These are phyloP conservation scores for Trichoderma gracile DNA, from an alignment of 2,329 filamentous ascomycete genomes.

Conservation along the genomic window DNA sequence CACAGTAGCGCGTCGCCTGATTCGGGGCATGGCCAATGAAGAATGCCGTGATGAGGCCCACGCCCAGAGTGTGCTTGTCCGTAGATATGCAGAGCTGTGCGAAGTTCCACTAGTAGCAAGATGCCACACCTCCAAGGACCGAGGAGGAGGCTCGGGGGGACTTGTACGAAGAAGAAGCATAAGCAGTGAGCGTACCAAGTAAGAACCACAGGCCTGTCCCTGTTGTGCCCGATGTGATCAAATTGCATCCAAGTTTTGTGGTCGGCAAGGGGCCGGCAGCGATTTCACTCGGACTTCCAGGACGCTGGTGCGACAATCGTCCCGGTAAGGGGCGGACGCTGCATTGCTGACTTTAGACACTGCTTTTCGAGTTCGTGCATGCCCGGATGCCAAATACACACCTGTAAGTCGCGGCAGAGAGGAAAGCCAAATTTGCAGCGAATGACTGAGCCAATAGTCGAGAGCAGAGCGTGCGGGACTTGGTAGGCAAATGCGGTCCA, in stretches of 20 bases:
- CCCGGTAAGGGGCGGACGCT: background rate
- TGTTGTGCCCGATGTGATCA: background rate
- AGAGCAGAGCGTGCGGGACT: background rate
- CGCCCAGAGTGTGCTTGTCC: background rate
- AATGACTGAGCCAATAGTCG: background rate
- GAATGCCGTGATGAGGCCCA: background rate
- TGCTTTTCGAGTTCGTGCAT: background rate
- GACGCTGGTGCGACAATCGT: slow-evolving; percentile 1
- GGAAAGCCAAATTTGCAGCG: background rate
- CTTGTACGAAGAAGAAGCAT: background rate
- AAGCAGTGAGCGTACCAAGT: too few relatives aligned
- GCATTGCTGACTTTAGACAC: background rate
- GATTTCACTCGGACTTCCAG: background rate
- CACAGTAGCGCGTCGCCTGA: slow-evolving; percentile 25
- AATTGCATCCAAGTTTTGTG: background rate
- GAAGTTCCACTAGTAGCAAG: too few relatives aligned
- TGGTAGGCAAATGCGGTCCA: too few relatives aligned
- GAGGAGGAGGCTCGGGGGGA: background rate
- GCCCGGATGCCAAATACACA: background rate
- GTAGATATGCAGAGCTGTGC: background rate
- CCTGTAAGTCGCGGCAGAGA: background rate
- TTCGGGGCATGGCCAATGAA: slow-evolving; percentile 19
- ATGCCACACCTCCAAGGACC: background rate
- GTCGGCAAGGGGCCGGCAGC: background rate
- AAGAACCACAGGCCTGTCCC: background rate